Percentiles rank a stretch among this genome's conserved stretches.
phyloP scores from a whole-genome alignment of 106 monocot genomes.

The Phalaenopsis equestris region DNA sequence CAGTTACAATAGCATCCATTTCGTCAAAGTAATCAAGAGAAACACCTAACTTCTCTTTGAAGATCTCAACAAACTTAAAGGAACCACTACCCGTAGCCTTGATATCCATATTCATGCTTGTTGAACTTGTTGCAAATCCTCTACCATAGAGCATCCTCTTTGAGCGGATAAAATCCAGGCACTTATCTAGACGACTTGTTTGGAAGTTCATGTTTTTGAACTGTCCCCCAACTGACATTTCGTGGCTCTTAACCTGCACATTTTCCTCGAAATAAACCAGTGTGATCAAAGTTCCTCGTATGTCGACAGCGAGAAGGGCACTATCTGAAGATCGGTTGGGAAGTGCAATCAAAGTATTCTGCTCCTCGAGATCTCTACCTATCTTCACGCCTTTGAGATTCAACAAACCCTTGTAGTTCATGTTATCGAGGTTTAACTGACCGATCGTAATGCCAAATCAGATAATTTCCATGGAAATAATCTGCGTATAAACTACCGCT shows the following conservation, averaged over 20 bases:
- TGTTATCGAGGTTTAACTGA: neutral
- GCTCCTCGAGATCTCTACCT: conserved; percentile 18
- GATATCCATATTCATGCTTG: no score
- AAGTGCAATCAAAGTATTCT: conserved; percentile 28
- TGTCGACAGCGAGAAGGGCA: conserved; percentile 29
- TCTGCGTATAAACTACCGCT: no score
- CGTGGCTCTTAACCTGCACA: conserved; percentile 7
- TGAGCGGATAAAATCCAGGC: conserved; percentile 44
- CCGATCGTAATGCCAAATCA: neutral
- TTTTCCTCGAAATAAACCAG: conserved; percentile 28
- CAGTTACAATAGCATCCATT: no score
- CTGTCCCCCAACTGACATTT: conserved; percentile 18
- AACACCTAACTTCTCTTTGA: no score
- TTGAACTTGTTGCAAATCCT: no score
- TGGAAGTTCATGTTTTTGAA: conserved; percentile 48
- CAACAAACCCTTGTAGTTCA: conserved; percentile 3
- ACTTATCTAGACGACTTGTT: conserved; percentile 41
- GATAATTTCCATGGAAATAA: neutral
- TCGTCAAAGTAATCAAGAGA: no score
- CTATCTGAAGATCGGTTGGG: conserved; percentile 16
- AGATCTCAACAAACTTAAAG: no score
- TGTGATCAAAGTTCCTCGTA: conserved; percentile 41
- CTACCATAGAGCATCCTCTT: conserved; percentile 23
- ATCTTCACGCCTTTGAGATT: conserved; percentile 27
- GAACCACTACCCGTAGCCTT: no score